Evolutionary conservation across 2,329 filamentous ascomycete species (phyloP).

Genomic region (Fusarium subtropicale): DNA sequence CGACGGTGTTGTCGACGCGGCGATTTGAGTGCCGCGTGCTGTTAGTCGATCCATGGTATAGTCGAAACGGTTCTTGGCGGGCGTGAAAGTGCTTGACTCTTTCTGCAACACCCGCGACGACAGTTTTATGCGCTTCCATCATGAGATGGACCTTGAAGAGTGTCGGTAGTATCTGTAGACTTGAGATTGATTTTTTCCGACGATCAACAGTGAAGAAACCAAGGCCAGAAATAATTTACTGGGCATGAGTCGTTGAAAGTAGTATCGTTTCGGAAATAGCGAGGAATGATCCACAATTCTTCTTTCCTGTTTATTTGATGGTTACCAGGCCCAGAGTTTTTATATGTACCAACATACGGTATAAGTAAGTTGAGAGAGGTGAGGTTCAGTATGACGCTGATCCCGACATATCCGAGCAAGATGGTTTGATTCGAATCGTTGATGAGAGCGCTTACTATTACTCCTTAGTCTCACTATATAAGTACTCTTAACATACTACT

Average conservation of each 20-base stretch:
- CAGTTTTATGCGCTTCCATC: conserved; percentile 59
- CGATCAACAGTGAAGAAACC: neutral
- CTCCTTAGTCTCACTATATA: conserved; percentile 6
- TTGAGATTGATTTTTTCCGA: neutral
- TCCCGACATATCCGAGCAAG: conserved; percentile 33
- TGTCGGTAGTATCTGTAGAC: neutral
- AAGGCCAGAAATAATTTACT: conserved; percentile 9
- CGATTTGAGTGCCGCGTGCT: conserved; percentile 72
- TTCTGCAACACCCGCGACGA: conserved; percentile 58
- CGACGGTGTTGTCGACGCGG: conserved; percentile 67
- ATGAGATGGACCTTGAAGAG: neutral
- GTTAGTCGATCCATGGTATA: conserved; percentile 82
- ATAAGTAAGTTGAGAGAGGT: neutral
- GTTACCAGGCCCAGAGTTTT: conserved; percentile 12
- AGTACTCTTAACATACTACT: neutral
- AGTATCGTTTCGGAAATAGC: conserved; percentile 34
- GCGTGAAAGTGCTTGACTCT: conserved; percentile 59
- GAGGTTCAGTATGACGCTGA: conserved; percentile 19
- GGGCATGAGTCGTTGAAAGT: conserved; percentile 30
- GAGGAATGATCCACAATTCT: conserved; percentile 33
- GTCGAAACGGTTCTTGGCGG: conserved; percentile 69
- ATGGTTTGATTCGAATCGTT: conserved; percentile 19
- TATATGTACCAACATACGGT: conserved; percentile 1
- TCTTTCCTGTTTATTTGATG: neutral
- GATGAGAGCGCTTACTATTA: neutral